These are phyloP conservation scores for Metarhizium guizhouense DNA, from an alignment of 2,329 filamentous ascomycete species.

Conservation along the genomic window DNA sequence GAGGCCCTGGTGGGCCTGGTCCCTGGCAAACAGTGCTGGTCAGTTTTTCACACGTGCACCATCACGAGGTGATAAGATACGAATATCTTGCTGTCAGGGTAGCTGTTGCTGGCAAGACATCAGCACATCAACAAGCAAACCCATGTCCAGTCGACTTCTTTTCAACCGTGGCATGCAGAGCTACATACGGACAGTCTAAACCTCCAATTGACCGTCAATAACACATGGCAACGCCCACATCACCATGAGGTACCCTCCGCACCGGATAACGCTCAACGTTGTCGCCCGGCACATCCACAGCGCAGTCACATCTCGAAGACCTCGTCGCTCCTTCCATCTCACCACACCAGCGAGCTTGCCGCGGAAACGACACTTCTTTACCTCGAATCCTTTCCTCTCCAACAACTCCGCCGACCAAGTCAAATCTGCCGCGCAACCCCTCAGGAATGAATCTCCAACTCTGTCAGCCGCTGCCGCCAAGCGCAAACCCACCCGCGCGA, in stretches of 20 bases:
- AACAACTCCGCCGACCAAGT: constrained; percentile 15
- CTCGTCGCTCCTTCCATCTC: constrained; percentile 35
- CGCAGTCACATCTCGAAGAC: constrained; percentile 15
- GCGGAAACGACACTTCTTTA: constrained; percentile 55
- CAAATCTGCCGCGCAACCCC: constrained; percentile 11
- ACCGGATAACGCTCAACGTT: constrained; percentile 23
- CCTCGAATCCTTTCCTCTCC: constrained; percentile 50
- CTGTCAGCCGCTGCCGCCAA: constrained; percentile 22
- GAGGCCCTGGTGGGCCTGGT: no score
- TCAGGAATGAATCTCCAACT: constrained; percentile 10
- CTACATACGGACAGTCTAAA: neutral
- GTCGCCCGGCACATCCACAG: constrained; percentile 20
- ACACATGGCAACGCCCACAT: constrained; percentile 13
- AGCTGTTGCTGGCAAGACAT: no score
- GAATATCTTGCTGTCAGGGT: neutral
- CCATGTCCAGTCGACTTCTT: neutral
- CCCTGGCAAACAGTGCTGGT: neutral
- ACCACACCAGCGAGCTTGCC: constrained; percentile 34
- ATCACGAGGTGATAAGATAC: constrained; percentile 16
- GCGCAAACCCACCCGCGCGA: constrained; percentile 35
- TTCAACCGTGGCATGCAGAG: neutral
- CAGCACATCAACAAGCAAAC: no score
- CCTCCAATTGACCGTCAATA: neutral
- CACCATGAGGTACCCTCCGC: constrained; percentile 24
- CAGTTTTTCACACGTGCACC: constrained; percentile 7